Base-by-base conservation (phyloP, 2,329 filamentous ascomycete species). In the Curvularia sp. region DNA sequence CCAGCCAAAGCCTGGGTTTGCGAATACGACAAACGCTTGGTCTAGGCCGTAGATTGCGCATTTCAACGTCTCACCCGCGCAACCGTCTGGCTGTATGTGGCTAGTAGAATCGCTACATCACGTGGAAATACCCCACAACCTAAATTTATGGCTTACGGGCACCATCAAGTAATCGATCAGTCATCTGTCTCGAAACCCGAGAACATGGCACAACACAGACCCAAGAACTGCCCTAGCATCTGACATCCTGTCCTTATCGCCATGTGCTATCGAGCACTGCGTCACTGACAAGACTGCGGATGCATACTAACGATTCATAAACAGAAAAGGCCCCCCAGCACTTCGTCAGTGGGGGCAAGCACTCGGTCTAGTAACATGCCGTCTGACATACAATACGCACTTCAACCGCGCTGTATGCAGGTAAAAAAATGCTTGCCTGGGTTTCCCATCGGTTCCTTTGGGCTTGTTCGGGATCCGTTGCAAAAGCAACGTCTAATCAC, bases 121-220 rank as follows among this genome's bases (percentile, higher is more conserved):
- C 53, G 48, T 56, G 48, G 9, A n/a, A n/a, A 19, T 18, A 45
- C 41, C 48, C 48, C 49, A 56, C 47, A n/a, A 3, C 25, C 32
- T 7, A 18, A n/a, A 21, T 21, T 12, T 23, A 19, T 39, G 41
- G 39, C 41, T 23, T n/a, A 30, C 39, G 3, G 41, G 36, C 23
- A 30, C 25, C n/a, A 30, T 27, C n/a, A n/a, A n/a, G 23, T 39
- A 19, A 34, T 19, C 32, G 21, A 45, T 30, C 39, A 15, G 7
- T 15, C 43, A 21, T 39, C 19, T 10, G 15, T 19, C 34, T 39
- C 34, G 5, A 49, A 25, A 28, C 9, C 23, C n/a, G 3, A 9
- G 4, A 21, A 39, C 2, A n/a, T 19, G 8, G 21, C 28, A n/a
- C 6, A 3, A 47, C n/a, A 30, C 45, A 47, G n/a, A 32, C 28